phyloP scores from a whole-genome alignment of 2,329 filamentous ascomycete genomes.

The Alternaria angustiovoidea region DNA sequence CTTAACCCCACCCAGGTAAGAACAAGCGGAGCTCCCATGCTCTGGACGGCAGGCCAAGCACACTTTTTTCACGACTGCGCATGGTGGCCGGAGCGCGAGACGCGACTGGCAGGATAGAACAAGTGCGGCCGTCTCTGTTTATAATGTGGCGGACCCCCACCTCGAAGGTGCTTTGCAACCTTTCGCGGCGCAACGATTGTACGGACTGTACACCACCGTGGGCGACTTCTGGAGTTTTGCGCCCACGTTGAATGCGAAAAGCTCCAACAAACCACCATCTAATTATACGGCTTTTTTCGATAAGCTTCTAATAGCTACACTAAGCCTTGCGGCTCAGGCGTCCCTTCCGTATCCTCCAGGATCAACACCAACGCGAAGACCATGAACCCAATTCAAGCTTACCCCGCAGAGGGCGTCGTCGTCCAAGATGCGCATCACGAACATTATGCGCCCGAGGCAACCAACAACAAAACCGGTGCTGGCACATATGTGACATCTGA shows the following conservation, averaged over 20 bases:
- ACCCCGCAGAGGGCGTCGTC: slow-evolving; percentile 22
- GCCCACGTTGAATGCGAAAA: slow-evolving; percentile 48
- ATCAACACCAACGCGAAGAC: background rate
- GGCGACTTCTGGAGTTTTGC: slow-evolving; percentile 55
- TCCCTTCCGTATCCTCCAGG: background rate
- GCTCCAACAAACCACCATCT: slow-evolving; percentile 33
- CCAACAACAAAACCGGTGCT: slow-evolving; percentile 30
- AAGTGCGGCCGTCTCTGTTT: slow-evolving; percentile 11
- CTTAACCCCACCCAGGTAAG: slow-evolving; percentile 22
- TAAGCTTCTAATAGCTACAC: background rate
- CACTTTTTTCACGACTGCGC: slow-evolving; percentile 26
- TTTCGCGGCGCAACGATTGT: slow-evolving; percentile 14
- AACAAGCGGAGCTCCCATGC: slow-evolving; percentile 14
- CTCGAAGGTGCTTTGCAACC: slow-evolving; percentile 5
- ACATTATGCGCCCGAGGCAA: slow-evolving; percentile 19
- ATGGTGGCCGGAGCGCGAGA: slow-evolving; percentile 12
- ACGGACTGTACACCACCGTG: slow-evolving; percentile 31
- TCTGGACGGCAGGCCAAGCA: slow-evolving; percentile 29
- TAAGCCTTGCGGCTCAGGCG: background rate
- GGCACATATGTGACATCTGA: slow-evolving; percentile 35
- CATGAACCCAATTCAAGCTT: slow-evolving; percentile 24
- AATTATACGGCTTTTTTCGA: background rate
- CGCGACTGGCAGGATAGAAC: slow-evolving; percentile 4
- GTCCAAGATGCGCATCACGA: slow-evolving; percentile 29
- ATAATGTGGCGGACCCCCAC: slow-evolving; percentile 35